phyloP scores from a whole-genome alignment of 768 basidiomycete genomes.

The Russula sp. region DNA sequence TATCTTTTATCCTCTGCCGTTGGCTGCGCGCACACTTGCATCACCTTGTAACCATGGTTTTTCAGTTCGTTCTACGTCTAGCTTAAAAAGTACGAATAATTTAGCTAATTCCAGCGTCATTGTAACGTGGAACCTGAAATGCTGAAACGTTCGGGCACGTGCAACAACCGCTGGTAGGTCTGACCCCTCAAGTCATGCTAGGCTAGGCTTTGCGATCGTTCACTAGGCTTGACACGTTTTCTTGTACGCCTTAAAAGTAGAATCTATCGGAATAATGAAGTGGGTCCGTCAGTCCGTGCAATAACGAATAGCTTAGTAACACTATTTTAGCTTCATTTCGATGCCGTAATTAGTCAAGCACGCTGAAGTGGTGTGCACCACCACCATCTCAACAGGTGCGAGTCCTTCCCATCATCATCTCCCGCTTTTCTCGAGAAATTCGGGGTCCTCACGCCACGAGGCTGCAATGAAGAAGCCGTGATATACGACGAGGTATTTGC shows the following conservation, averaged over 20 bases:
- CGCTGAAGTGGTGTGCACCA: slow-evolving; percentile 12
- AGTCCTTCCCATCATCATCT: slow-evolving; percentile 25
- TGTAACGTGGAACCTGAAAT: too few species aligned
- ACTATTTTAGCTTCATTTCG: too few species aligned
- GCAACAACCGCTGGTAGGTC: background rate
- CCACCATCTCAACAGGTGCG: slow-evolving; percentile 9
- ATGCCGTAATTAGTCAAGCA: slow-evolving; percentile 18
- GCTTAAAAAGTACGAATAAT: background rate
- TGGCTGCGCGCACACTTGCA: background rate
- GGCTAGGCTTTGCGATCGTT: background rate
- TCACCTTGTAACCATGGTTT: slow-evolving; percentile 20
- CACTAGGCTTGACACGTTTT: slow-evolving; percentile 6
- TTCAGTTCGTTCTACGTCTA: slow-evolving; percentile 3
- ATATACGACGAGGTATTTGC: slow-evolving; percentile 19
- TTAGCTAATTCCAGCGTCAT: slow-evolving; percentile 11
- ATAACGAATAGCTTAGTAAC: slow-evolving; percentile 2
- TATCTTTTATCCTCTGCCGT: background rate
- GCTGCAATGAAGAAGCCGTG: slow-evolving; percentile 25
- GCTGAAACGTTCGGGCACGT: background rate
- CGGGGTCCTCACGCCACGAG: slow-evolving; percentile 25
- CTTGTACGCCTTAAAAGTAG: background rate
- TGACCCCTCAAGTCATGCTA: too few species aligned
- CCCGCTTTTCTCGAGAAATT: slow-evolving; percentile 14
- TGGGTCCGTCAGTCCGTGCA: slow-evolving; percentile 6
- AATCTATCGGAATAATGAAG: background rate